Conservation (phyloP, 768 basidiomycete species). For the Boletus rubescentipes region DNA sequence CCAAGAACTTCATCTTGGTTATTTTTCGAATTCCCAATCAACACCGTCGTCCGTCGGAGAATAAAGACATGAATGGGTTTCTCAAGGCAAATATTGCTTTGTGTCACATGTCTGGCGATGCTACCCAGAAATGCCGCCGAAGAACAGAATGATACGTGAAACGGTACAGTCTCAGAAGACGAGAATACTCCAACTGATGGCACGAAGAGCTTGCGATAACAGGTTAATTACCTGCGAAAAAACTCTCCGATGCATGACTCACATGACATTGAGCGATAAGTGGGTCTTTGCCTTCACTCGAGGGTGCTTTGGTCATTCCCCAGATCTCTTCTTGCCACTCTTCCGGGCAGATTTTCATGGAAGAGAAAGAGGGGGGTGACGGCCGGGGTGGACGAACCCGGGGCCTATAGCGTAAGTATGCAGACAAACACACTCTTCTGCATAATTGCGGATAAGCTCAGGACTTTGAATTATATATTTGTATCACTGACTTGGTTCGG, state of each 20-base stretch:
- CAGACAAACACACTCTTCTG: conserved; percentile 25
- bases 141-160: conserved; percentile 63
- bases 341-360: conserved; percentile 29
- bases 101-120: conserved; percentile 7
- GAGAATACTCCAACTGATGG: conserved; percentile 61
- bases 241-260: conserved; percentile 3
- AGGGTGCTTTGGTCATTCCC: conserved; percentile 21
- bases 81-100: conserved; percentile 10
- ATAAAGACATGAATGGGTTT: conserved; percentile 50
- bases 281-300: conserved; percentile 4
- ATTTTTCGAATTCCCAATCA: conserved; percentile 22
- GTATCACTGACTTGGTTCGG: conserved; percentile 21
- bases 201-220: conserved; percentile 50
- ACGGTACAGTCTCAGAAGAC: conserved; percentile 56
- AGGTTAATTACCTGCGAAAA: background rate
- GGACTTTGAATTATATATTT: background rate
- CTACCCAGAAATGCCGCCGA: conserved; percentile 36
- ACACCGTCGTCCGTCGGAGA: conserved; percentile 51
- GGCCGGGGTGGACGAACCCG: conserved; percentile 34
- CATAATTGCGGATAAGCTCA: conserved; percentile 2
- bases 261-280: conserved; percentile 32
- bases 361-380: conserved; percentile 22
- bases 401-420: conserved; percentile 28
- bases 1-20: conserved; percentile 39
- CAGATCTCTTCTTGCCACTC: conserved; percentile 36